These are phyloP conservation scores for Rhizophora apiculata DNA, from an alignment of 345 rosid species.

Conservation along the genomic window DNA sequence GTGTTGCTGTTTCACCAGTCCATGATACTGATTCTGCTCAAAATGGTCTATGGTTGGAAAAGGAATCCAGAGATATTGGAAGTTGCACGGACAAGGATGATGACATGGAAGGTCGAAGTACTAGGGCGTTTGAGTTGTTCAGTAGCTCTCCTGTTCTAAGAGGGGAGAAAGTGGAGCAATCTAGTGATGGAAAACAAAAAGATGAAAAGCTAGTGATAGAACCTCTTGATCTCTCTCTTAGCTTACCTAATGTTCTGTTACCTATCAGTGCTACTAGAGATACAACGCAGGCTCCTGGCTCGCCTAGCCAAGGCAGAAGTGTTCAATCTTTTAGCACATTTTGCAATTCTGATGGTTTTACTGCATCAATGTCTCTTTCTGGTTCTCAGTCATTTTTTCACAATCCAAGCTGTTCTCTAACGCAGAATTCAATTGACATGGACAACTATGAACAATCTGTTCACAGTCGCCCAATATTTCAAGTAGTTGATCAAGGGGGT, in stretches of 20 bases:
- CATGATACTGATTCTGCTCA: constrained; percentile 34
- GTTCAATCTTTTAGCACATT: constrained; percentile 73
- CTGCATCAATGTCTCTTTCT: constrained; percentile 87
- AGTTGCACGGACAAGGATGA: constrained; percentile 34
- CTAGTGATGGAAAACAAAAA: constrained; percentile 43
- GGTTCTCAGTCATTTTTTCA: constrained; percentile 93
- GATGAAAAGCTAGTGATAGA: constrained; percentile 63
- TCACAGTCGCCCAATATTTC: constrained; percentile 91
- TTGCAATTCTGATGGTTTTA: constrained; percentile 75
- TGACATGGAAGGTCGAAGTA: constrained; percentile 74
- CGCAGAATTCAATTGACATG: constrained; percentile 60
- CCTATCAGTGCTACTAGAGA: constrained; percentile 64
- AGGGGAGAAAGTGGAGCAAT: constrained; percentile 45
- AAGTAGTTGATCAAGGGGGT: constrained; percentile 55
- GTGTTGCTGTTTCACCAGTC: constrained; percentile 42
- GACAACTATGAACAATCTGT: constrained; percentile 90
- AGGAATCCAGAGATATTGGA: constrained; percentile 33
- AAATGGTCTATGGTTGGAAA: constrained; percentile 38
- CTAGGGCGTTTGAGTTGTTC: constrained; percentile 84
- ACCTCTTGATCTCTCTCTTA: constrained; percentile 89
- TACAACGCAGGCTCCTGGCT: constrained; percentile 48
- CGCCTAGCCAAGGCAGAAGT: constrained; percentile 78
- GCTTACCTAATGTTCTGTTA: constrained; percentile 81
- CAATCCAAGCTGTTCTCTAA: constrained; percentile 96
- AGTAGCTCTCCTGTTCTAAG: constrained; percentile 66